Percentiles rank a stretch among this genome's conserved stretches.
phyloP scores from a whole-genome alignment of 1,284 basidiomycete genomes.

The Apiotrichum gamsii region DNA sequence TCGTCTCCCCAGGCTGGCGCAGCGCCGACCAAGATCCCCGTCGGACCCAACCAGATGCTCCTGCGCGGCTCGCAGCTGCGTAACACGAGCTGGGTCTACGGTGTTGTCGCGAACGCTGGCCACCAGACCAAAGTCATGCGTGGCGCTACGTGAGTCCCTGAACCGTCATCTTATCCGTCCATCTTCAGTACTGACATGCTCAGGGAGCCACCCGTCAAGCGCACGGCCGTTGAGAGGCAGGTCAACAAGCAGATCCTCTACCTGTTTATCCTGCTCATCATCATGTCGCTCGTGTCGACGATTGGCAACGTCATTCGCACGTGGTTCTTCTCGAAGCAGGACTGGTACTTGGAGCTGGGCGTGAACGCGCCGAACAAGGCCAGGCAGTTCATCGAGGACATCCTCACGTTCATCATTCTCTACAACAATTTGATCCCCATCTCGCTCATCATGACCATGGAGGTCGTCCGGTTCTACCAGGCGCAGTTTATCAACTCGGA shows the following conservation, averaged over 20 bases:
- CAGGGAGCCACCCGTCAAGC: constrained; percentile 90
- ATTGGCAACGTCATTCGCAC: constrained; percentile 83
- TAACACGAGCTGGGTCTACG: constrained; percentile 96
- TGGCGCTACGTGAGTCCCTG: constrained; percentile 62
- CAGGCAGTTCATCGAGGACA: constrained; percentile 79
- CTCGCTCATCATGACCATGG: constrained; percentile 98
- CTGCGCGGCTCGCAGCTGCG: constrained; percentile 91
- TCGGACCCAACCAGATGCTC: constrained; percentile 91
- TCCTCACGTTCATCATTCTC: constrained; percentile 95
- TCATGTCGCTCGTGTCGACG: constrained; percentile 82
- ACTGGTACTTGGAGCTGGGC: constrained; percentile 68
- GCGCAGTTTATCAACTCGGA: constrained; percentile 96
- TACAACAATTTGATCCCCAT: constrained; percentile 99
- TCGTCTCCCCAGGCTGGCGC: constrained; percentile 35
- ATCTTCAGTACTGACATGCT: not conserved
- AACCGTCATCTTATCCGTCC: constrained; percentile 34
- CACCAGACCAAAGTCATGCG: constrained; percentile 99
- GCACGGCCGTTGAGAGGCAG: constrained; percentile 91
- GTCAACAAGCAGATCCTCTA: constrained; percentile 98
- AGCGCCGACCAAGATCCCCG: constrained; percentile 65
- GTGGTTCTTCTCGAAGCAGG: constrained; percentile 74
- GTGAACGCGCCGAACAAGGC: constrained; percentile 51
- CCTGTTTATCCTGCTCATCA: constrained; percentile 80
- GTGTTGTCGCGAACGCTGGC: constrained; percentile 88
- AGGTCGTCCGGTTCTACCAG: constrained; percentile 98